Conservation (phyloP, 2,329 filamentous ascomycete species). For the Exophiala mesophila region DNA sequence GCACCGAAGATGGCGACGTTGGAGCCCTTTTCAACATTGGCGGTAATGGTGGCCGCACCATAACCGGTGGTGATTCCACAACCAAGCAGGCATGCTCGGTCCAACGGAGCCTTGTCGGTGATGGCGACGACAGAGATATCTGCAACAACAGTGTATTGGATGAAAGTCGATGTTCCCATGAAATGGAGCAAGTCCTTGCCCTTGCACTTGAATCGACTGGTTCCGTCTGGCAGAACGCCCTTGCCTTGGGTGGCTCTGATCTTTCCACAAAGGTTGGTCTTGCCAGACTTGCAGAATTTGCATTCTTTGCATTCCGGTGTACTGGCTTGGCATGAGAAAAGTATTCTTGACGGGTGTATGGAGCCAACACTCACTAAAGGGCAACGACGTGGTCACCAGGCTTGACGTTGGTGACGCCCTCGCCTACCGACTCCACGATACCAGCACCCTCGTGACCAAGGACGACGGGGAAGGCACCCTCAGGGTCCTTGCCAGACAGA, state of each 20-base stretch:
- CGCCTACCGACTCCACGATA: constrained; percentile 87
- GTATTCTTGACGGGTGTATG: not conserved
- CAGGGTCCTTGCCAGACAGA: constrained; percentile 91
- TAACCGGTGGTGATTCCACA: constrained; percentile 99
- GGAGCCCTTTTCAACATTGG: constrained; percentile 82
- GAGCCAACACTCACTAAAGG: constrained; percentile 61
- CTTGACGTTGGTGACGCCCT: constrained; percentile 93
- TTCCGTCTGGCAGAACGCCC: constrained; percentile 96
- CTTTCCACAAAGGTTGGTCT: constrained; percentile 99
- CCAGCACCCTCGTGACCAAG: constrained; percentile 88
- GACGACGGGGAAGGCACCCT: constrained; percentile 86
- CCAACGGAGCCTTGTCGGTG: constrained; percentile 84
- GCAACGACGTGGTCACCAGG: constrained; percentile 85
- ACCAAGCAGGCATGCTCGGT: constrained; percentile 90
- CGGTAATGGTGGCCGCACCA: constrained; percentile 89
- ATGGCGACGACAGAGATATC: constrained; percentile 98
- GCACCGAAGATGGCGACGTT: constrained; percentile 92
- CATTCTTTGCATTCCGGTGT: constrained; percentile 96
- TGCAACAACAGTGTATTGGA: constrained; percentile 96
- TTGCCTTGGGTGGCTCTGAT: constrained; percentile 94
- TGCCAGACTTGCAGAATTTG: constrained; percentile 99
- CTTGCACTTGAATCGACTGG: constrained; percentile 87
- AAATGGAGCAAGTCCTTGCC: constrained; percentile 95
- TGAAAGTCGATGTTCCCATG: constrained; percentile 99
- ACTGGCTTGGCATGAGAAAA: constrained; percentile 45